Evolutionary conservation across 352 stramenopile species (phyloP), one percentile per base, ranked within the genome.

Genomic region (Pythium monospermum): DNA sequence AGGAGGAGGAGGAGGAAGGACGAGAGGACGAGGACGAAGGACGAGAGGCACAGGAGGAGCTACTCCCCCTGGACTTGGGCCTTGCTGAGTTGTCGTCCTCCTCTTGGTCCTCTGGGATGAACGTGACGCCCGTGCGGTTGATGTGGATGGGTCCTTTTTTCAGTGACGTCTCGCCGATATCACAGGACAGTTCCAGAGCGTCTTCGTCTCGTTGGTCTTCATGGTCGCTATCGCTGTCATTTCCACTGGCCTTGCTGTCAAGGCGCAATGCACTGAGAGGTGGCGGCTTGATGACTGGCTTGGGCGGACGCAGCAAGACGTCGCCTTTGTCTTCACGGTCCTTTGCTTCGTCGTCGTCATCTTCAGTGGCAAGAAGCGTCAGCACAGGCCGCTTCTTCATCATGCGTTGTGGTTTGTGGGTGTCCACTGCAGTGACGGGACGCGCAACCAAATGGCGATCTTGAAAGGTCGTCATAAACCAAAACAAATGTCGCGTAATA

Each of bases 111-210:
- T 54, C 66, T 4, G 53, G 30, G 18, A 64, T 64, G 39, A 86
- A 86, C 19, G 70, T 80, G 10, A 87, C 73, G n/a, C 76, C 76
- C 2, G 64, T 65, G 49, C 66, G 68, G 47, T 83, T 89, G 66
- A 89, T 89, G 28, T 72, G 66, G 23, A 89, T 71, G 25, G 50
- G 57, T 8, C 71, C 73, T 59, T 89, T 89, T 31, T 77, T 71
- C 21, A 89, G 47, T 28, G 73, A 83, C 19, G 75, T 89, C 67
- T 89, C 77, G 26, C 77, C 77, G 27, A 88, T 88, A 27, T 88
- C 73, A 30, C 77, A 88, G 15, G 77, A 88, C 26, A 61, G 65
- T 41, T 88, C 77, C 15, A 88, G 68, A 19, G 66, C 69, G 28
- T 87, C 73, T 2, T 39, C 41, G 31, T 72, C 59, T 2, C 60